These are phyloP conservation scores for Tylopilus felleus DNA, from an alignment of 768 basidiomycete species.

Conservation along the genomic window DNA sequence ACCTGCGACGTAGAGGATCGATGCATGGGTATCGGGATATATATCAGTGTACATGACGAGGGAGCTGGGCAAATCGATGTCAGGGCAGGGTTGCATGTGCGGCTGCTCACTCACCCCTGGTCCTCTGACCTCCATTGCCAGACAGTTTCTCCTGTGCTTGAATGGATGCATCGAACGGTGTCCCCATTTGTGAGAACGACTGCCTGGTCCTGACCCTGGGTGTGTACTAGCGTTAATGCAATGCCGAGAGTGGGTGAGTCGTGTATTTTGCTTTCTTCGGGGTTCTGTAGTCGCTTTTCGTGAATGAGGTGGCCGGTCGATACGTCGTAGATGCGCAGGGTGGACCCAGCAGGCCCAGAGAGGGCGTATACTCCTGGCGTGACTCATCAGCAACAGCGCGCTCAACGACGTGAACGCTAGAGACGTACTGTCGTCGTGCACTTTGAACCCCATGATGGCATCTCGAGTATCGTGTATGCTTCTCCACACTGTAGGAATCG, in stretches of 20 bases:
- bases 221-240: slow-evolving; percentile 41
- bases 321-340: slow-evolving; percentile 63
- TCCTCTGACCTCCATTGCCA: slow-evolving; percentile 79
- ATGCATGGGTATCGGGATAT: slow-evolving; percentile 44
- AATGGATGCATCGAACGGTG: slow-evolving; percentile 50
- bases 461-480: slow-evolving; percentile 72
- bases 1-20: slow-evolving; percentile 55
- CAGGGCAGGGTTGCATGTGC: neutral
- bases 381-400: neutral
- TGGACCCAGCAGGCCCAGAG: slow-evolving; percentile 73
- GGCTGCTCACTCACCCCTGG: slow-evolving; percentile 48
- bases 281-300: slow-evolving; percentile 60
- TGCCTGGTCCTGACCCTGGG: slow-evolving; percentile 19
- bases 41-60: slow-evolving; percentile 64
- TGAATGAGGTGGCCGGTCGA: slow-evolving; percentile 59
- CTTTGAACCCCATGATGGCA: slow-evolving; percentile 60
- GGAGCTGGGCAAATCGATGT: slow-evolving; percentile 42
- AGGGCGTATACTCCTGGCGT: slow-evolving; percentile 63
- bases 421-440: slow-evolving; percentile 52
- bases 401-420: neutral
- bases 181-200: slow-evolving; percentile 60
- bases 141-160: slow-evolving; percentile 46
- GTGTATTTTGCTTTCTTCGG: slow-evolving; percentile 39
- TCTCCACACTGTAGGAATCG: slow-evolving; percentile 63
- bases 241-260: slow-evolving; percentile 58